These are phyloP conservation scores for Alternaria sp. DNA, from an alignment of 2,329 filamentous ascomycete genomes.

Conservation along the genomic window DNA sequence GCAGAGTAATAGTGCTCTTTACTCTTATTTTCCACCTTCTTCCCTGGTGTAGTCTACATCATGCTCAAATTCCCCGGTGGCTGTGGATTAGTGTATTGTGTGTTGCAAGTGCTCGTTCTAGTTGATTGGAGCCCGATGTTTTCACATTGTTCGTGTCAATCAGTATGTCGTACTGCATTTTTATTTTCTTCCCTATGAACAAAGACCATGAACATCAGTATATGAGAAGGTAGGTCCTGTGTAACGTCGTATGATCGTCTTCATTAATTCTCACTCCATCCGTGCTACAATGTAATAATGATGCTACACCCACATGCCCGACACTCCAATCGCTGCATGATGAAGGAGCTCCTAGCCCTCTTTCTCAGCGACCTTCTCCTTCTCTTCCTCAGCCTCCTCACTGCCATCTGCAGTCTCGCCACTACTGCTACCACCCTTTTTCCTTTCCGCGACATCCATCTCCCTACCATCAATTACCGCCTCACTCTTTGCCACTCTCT, in stretches of 20 bases:
- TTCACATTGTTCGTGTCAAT: neutral
- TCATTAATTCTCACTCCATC: neutral
- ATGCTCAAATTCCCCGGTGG: no score
- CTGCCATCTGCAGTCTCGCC: constrained; percentile 7
- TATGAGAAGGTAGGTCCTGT: no score
- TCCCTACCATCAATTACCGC: constrained; percentile 16
- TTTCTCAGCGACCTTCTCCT: constrained; percentile 23
- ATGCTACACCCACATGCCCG: neutral
- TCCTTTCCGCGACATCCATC: constrained; percentile 20
- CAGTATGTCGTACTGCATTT: neutral
- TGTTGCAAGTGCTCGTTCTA: neutral
- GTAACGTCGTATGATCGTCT: neutral
- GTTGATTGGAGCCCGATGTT: neutral
- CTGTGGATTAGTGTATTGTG: neutral
- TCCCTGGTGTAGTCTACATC: no score
- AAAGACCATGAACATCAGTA: neutral
- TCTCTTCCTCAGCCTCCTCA: constrained; percentile 12
- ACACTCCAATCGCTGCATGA: neutral
- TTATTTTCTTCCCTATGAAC: neutral
- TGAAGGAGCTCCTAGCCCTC: constrained; percentile 22
- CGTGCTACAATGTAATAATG: neutral
- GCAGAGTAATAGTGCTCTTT: neutral
- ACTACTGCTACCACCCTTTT: constrained; percentile 5
- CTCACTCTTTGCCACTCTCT: constrained; percentile 21
- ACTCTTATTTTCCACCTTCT: no score